phyloP scores from a whole-genome alignment of 192 early-diverging fungal species.

The Podochytrium sp. region DNA sequence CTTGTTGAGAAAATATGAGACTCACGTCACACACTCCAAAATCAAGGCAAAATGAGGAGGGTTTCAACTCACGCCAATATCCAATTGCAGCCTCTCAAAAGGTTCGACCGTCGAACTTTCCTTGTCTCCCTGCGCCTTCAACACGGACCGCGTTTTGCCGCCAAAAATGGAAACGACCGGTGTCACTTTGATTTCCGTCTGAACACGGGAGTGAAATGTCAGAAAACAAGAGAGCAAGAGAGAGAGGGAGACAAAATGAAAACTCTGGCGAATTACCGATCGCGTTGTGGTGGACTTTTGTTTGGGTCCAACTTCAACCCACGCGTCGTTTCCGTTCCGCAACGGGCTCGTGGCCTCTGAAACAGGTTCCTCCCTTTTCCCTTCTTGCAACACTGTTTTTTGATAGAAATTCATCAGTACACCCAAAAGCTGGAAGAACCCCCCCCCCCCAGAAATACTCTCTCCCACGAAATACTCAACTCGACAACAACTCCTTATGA shows the following conservation, averaged over 20 bases:
- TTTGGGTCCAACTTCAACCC: constrained; percentile 91
- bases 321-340: constrained; percentile 50
- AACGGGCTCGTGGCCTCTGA: constrained; percentile 18
- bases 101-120: constrained; percentile 87
- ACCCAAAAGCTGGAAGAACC: too few relatives aligned
- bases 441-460: too few relatives aligned
- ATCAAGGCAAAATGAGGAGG: too few relatives aligned
- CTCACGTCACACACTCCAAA: too few relatives aligned
- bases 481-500: constrained; percentile 80
- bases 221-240: not conserved
- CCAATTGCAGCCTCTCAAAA: constrained; percentile 85
- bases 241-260: not conserved
- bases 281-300: constrained; percentile 74
- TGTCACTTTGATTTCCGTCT: constrained; percentile 69
- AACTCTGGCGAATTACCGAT: constrained; percentile 45
- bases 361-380: not conserved
- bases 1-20: constrained; percentile 28
- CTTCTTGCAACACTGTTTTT: not conserved
- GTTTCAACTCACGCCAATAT: too few relatives aligned
- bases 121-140: constrained; percentile 72
- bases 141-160: constrained; percentile 76
- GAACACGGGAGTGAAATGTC: constrained; percentile 16
- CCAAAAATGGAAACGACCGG: constrained; percentile 89
- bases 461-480: not conserved
- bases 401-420: too few relatives aligned